Percentiles rank a stretch among this genome's conserved stretches.
phyloP scores from a whole-genome alignment of 2,329 filamentous ascomycete species.

The Fusarium veterinarium region DNA sequence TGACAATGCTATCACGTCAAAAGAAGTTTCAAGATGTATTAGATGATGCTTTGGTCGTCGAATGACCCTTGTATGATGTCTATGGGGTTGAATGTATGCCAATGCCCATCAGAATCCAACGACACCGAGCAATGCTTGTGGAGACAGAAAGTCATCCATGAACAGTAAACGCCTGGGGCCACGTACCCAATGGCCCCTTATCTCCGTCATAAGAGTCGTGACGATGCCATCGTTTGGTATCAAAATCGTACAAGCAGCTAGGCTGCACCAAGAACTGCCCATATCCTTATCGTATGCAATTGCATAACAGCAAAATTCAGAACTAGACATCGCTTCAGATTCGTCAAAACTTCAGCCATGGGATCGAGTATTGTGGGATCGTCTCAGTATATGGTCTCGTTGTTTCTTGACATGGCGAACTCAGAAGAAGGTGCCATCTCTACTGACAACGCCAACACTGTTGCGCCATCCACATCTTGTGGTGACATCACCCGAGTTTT shows the following conservation, averaged over 20 bases:
- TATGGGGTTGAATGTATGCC: neutral
- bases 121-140: slow-evolving; percentile 29
- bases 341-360: slow-evolving; percentile 4
- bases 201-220: slow-evolving; percentile 43
- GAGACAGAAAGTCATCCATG: slow-evolving; percentile 30
- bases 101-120: slow-evolving; percentile 15
- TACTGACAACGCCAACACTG: slow-evolving; percentile 64
- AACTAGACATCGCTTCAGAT: slow-evolving; percentile 1
- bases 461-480: slow-evolving; percentile 66
- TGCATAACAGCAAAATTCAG: neutral
- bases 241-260: slow-evolving; percentile 44
- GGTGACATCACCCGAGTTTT: slow-evolving; percentile 52
- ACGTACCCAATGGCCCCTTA: slow-evolving; percentile 26
- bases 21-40: neutral
- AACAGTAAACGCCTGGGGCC: slow-evolving; percentile 39
- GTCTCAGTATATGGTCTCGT: neutral
- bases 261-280: slow-evolving; percentile 22
- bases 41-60: neutral
- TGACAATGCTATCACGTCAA: neutral
- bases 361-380: neutral
- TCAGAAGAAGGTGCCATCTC: slow-evolving; percentile 66
- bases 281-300: neutral
- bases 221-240: slow-evolving; percentile 45
- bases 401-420: neutral
- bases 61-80: neutral